Conservation (phyloP, 805 yeast species). For the Tetrapisispora fleetii region DNA sequence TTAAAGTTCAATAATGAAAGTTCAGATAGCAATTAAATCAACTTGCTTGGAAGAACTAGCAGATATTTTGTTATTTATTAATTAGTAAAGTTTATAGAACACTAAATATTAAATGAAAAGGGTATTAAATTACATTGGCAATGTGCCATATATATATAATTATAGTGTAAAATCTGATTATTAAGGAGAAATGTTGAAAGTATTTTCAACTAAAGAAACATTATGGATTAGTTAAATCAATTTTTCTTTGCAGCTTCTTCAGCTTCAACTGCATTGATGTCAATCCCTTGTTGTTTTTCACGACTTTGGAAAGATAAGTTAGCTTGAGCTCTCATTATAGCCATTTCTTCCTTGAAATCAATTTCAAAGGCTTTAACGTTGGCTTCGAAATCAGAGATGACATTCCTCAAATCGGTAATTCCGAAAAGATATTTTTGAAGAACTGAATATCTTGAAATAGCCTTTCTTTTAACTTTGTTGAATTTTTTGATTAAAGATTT, state of each 20-base stretch:
- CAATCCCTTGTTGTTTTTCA: conserved; percentile 25
- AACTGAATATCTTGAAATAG: neutral
- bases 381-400: neutral
- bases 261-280: conserved; percentile 25
- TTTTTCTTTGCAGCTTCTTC: neutral
- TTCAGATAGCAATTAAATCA: neutral
- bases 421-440: conserved; percentile 2
- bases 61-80: too few relatives aligned
- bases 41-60: neutral
- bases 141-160: neutral
- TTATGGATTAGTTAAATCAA: neutral
- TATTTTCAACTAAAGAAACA: too few relatives aligned
- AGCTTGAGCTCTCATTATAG: conserved; percentile 46
- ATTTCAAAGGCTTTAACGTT: neutral
- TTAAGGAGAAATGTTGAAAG: too few relatives aligned
- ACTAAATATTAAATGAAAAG: neutral
- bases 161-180: neutral
- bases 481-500: conserved; percentile 47
- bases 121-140: neutral
- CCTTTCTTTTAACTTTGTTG: conserved; percentile 2
- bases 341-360: conserved; percentile 40
- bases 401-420: neutral
- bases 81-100: neutral
- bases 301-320: conserved; percentile 45
- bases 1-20: neutral